These are phyloP conservation scores for Bipolaris victoriae DNA, from an alignment of 2,329 filamentous ascomycete species.

Conservation along the genomic window DNA sequence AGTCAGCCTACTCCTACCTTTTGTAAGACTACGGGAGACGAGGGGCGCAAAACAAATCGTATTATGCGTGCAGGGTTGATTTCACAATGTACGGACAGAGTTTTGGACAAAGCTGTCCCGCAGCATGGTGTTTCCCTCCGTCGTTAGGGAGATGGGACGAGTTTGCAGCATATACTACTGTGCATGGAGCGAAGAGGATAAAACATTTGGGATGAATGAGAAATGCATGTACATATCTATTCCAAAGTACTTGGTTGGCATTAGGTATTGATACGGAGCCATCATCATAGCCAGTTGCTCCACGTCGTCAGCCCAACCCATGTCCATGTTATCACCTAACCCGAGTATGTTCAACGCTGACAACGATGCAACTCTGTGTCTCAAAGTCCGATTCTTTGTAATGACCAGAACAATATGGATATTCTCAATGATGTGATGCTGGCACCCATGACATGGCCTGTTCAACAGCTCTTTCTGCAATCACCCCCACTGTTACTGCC, in stretches of 20 bases:
- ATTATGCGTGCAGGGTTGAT: too few species aligned
- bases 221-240: too few species aligned
- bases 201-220: too few species aligned
- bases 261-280: neutral
- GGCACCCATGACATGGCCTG: neutral
- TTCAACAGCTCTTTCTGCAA: neutral
- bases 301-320: neutral
- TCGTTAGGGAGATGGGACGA: too few species aligned
- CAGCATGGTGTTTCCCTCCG: too few species aligned
- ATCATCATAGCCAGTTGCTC: neutral
- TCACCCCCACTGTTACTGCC: neutral
- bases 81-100: too few species aligned
- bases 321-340: slow-evolving; percentile 14
- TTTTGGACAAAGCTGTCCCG: too few species aligned
- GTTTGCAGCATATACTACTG: too few species aligned
- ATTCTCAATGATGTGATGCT: slow-evolving; percentile 32
- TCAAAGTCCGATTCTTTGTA: slow-evolving; percentile 34
- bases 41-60: too few species aligned
- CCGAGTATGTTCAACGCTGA: slow-evolving; percentile 28
- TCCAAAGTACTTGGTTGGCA: neutral
- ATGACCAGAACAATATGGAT: slow-evolving; percentile 33
- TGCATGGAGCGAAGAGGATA: too few species aligned
- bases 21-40: too few species aligned
- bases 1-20: neutral
- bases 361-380: slow-evolving; percentile 30